A percentile compares a stretch with the other conserved stretches of the same genome.
phyloP scores from a whole-genome alignment of 805 yeast genomes.

The Ogataea salicorniae region DNA sequence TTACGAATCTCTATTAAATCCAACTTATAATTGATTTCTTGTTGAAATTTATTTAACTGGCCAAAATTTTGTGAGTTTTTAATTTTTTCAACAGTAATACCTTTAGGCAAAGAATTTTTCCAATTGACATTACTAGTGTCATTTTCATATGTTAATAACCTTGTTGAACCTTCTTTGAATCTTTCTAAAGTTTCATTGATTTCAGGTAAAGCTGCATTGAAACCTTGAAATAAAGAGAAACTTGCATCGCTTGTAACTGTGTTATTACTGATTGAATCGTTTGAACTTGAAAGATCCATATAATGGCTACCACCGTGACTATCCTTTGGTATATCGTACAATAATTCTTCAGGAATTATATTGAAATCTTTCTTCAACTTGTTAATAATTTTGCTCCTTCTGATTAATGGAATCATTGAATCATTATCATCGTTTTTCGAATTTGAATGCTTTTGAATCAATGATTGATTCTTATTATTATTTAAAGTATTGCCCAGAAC shows the following conservation, averaged over 20 bases:
- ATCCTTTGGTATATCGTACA: conserved; percentile 45
- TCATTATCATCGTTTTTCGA: conserved; percentile 7
- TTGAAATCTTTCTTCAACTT: conserved; percentile 37
- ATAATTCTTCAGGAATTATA: conserved; percentile 56
- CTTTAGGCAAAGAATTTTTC: conserved; percentile 30
- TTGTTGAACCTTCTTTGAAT: conserved; percentile 20
- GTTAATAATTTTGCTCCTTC: conserved; percentile 11
- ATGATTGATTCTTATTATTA: conserved; percentile 23
- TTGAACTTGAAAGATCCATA: no score
- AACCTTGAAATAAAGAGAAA: conserved; percentile 65
- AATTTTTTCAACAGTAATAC: conserved; percentile 38
- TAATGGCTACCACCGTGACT: conserved; percentile 11
- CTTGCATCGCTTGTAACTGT: conserved; percentile 5
- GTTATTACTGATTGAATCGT: neutral
- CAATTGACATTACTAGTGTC: neutral
- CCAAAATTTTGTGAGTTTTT: conserved; percentile 37
- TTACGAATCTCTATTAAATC: conserved; percentile 59
- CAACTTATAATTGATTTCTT: conserved; percentile 39
- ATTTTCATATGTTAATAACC: conserved; percentile 14
- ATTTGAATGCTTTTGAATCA: conserved; percentile 18
- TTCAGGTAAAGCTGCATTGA: conserved; percentile 52
- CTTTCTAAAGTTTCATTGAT: conserved; percentile 38
- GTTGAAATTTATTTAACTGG: conserved; percentile 34
- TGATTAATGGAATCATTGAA: conserved; percentile 7
- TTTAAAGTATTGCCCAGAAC: conserved; percentile 42